Evolutionary conservation across 2,329 filamentous ascomycete species (phyloP).

Genomic region (Verticillium klebahnii): DNA sequence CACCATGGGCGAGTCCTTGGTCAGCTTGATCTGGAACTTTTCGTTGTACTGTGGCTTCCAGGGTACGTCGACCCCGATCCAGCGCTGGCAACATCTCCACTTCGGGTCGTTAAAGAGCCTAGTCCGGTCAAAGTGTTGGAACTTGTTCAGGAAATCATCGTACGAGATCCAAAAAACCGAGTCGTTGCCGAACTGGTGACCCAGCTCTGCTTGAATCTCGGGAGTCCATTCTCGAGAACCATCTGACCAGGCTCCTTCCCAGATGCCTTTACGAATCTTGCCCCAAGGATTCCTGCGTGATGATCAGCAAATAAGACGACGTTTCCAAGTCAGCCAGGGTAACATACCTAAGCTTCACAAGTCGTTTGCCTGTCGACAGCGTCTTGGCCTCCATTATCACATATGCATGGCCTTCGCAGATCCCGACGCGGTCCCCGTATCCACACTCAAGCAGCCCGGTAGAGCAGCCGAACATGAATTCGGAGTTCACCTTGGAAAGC

Average conservation of each 20-base stretch:
- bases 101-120: slow-evolving; percentile 54
- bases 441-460: slow-evolving; percentile 60
- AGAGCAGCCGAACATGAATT: slow-evolving; percentile 72
- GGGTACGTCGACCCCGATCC: slow-evolving; percentile 58
- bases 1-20: slow-evolving; percentile 52
- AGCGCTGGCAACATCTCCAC: slow-evolving; percentile 55
- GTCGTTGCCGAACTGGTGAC: slow-evolving; percentile 56
- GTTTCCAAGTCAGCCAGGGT: not conserved
- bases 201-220: slow-evolving; percentile 52
- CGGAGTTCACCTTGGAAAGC: slow-evolving; percentile 72
- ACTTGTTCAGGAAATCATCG: slow-evolving; percentile 58
- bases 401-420: slow-evolving; percentile 55
- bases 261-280: slow-evolving; percentile 50
- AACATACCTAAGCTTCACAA: slow-evolving; percentile 42
- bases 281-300: slow-evolving; percentile 53
- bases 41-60: slow-evolving; percentile 60
- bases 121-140: slow-evolving; percentile 57
- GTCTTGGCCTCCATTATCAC: slow-evolving; percentile 55
- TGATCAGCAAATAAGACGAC: slow-evolving; percentile 4
- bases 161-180: slow-evolving; percentile 63
- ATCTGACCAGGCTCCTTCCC: slow-evolving; percentile 57
- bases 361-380: slow-evolving; percentile 45
- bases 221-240: slow-evolving; percentile 59
- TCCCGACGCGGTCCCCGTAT: slow-evolving; percentile 55
- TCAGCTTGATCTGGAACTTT: slow-evolving; percentile 55